Conservation (phyloP, 2,329 filamentous ascomycete species). For the Paraphaeosphaeria sporulosa region DNA sequence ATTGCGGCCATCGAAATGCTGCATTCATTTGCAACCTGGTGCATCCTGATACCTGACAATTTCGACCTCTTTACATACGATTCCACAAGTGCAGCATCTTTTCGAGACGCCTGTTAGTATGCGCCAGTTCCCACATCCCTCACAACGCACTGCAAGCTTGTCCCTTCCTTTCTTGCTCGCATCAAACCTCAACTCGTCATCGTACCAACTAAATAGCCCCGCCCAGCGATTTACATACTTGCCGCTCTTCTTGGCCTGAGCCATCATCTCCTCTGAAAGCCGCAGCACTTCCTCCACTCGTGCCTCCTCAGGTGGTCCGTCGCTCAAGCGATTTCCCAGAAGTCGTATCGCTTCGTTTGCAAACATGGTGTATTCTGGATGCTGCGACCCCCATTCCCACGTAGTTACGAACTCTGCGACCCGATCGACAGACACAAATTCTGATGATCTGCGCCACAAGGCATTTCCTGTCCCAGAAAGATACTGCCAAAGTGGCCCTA, state of each 20-base stretch:
- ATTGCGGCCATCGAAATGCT: not conserved
- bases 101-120: not conserved
- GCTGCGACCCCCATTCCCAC: not conserved
- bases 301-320: not conserved
- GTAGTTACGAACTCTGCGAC: slow-evolving; percentile 1
- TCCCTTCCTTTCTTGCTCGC: not conserved
- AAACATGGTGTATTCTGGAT: not conserved
- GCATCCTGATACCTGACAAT: not conserved
- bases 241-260: not conserved
- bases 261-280: not conserved
- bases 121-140: not conserved
- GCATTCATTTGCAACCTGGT: not conserved
- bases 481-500: slow-evolving; percentile 1
- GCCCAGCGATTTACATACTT: not conserved
- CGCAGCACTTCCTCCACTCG: not conserved
- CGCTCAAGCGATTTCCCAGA: slow-evolving; percentile 1
- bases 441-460: not conserved
- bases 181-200: not conserved
- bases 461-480: not conserved
- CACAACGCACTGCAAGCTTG: not conserved
- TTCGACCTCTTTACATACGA: not conserved
- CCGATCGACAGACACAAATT: not conserved
- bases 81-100: slow-evolving; percentile 1
- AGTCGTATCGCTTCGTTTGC: not conserved
- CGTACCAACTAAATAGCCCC: not conserved